A percentile compares a stretch with the other conserved stretches of the same genome.
Evolutionary conservation across 768 basidiomycete genomes (phyloP).

Genomic region (Hemileccinum rubropunctum): DNA sequence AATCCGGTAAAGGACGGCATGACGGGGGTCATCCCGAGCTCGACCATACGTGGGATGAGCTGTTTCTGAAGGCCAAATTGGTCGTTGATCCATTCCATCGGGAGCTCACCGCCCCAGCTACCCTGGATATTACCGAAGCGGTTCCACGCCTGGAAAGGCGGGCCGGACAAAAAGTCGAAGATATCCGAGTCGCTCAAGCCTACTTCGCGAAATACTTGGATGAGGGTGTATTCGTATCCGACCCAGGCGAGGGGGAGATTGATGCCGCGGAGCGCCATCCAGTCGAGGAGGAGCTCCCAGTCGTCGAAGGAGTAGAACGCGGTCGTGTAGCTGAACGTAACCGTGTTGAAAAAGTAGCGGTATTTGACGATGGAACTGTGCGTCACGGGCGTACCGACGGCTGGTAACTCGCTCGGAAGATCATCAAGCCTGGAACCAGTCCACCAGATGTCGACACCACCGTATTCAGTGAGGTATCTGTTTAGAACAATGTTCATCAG

Average conservation of each 20-base stretch:
- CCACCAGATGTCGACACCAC: constrained; percentile 43
- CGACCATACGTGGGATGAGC: constrained; percentile 37
- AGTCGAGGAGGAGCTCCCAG: constrained; percentile 40
- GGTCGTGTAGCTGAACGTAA: constrained; percentile 41
- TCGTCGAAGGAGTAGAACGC: constrained; percentile 39
- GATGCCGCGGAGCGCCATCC: constrained; percentile 40
- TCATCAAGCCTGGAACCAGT: constrained; percentile 38
- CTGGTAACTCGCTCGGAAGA: constrained; percentile 30
- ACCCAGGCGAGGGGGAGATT: constrained; percentile 46
- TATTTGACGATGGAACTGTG: constrained; percentile 36
- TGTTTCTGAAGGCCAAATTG: constrained; percentile 37
- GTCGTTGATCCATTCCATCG: constrained; percentile 37
- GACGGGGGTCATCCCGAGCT: constrained; percentile 43
- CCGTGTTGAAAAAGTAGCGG: constrained; percentile 42
- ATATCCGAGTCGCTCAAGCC: constrained; percentile 38
- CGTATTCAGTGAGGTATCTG: constrained; percentile 36
- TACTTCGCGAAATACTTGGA: constrained; percentile 36
- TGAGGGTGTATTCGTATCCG: constrained; percentile 38
- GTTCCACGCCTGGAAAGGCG: constrained; percentile 42
- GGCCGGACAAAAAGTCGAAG: constrained; percentile 34
- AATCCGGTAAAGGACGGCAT: constrained; percentile 43
- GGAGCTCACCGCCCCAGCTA: constrained; percentile 37
- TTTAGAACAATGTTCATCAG: too few relatives aligned
- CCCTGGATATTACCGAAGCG: constrained; percentile 43
- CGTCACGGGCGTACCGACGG: constrained; percentile 30